Evolutionary conservation across 2,329 filamentous ascomycete species (phyloP).

Genomic region (Arthrinium phaeospermum): DNA sequence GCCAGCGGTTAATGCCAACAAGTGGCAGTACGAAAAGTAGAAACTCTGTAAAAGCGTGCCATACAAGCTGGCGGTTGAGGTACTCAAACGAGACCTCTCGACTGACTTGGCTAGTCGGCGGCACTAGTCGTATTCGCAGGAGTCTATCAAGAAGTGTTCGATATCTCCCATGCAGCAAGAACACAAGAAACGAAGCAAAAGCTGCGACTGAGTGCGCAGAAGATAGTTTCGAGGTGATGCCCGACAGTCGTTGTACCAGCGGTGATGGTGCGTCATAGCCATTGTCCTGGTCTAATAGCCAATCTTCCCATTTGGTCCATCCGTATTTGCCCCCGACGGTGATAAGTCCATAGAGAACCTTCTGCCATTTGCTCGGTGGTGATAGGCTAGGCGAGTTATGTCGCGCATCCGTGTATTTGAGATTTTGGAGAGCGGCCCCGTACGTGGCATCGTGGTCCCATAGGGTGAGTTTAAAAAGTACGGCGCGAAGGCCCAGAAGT

Average conservation of each 20-base stretch:
- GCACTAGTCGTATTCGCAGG: conserved; percentile 82
- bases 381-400: conserved; percentile 65
- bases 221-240: conserved; percentile 70
- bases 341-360: conserved; percentile 80
- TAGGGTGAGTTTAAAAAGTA: conserved; percentile 92
- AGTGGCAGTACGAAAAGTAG: conserved; percentile 95
- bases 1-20: conserved; percentile 93
- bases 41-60: conserved; percentile 99
- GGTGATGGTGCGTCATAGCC: conserved; percentile 69
- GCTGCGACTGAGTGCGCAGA: conserved; percentile 82
- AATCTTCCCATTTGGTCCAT: conserved; percentile 92
- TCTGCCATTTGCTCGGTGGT: conserved; percentile 81
- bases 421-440: conserved; percentile 88
- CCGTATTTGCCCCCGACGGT: conserved; percentile 88
- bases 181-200: conserved; percentile 85
- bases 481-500: conserved; percentile 73
- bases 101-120: conserved; percentile 83
- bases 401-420: conserved; percentile 87
- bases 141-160: conserved; percentile 87
- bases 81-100: conserved; percentile 97
- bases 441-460: conserved; percentile 98
- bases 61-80: conserved; percentile 94
- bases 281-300: conserved; percentile 77
- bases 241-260: conserved; percentile 62
- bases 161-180: conserved; percentile 89